Base-by-base conservation (phyloP, 2,329 filamentous ascomycete genomes). In the Curvularia sp. region DNA sequence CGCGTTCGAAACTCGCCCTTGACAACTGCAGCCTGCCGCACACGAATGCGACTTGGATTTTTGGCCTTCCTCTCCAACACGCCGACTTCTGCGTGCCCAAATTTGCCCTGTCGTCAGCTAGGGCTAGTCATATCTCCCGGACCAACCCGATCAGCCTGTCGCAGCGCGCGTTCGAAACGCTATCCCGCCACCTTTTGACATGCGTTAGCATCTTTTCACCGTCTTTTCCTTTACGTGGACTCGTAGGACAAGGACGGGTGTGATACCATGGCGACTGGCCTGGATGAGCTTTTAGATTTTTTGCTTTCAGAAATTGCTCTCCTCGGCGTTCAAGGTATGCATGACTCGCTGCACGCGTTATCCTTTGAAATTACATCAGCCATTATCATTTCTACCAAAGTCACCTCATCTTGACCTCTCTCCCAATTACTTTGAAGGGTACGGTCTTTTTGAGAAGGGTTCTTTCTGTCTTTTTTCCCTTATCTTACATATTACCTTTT, bases 261-360 rank as follows among this genome's bases (percentile, higher is more conserved):
- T 55, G 56, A 38, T 35, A 63, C 35, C n/a, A 75, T 76, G 73
- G 65, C 71, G 62, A 63, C 64, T 58, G 83, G 82, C 54, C 77
- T 86, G 59, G 85, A 86, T 69, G 80, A 83, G 49, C 75, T 89
- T 63, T 80, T 88, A 61, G 81, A 87, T 69, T 84, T 81, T 74
- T 69, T 88, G 55, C 77, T 88, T 48, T 81, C 83, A 59, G 83
- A 86, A 73, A 82, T 88, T 71, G 86, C 86, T 24, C 79, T 88
- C 47, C 82, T 81, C 64, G 85, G 86, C 63, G 80, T 80, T 52
- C 78, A 82, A 80, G 86, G 86, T 87, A 78, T 68, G 84, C 79
- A 53, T 53, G 44, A 60, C 55, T 64, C 55, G 58, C 39, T 54
- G 49, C 46, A 30, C 49, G 31, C 54, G 24, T 55, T 49, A 56